phyloP scores from a whole-genome alignment of 305 asterid genomes.

The Fraxinus albicans region DNA sequence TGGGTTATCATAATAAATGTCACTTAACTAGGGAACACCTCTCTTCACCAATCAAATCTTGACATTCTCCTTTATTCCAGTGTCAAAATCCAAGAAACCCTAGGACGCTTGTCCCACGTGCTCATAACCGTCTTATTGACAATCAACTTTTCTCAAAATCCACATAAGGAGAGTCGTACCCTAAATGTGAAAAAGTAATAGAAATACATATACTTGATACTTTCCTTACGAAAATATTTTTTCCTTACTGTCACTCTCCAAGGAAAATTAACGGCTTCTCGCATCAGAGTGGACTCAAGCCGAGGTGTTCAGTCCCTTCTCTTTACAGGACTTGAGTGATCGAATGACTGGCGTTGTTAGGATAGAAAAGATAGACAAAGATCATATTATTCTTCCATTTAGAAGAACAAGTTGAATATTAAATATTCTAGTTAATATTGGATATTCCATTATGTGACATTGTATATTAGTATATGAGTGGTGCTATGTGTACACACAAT shows the following conservation, averaged over 20 bases:
- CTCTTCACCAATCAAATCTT: too few species aligned
- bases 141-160: background rate
- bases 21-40: too few species aligned
- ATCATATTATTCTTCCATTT: background rate
- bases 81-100: background rate
- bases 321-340: too few species aligned
- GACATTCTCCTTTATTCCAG: background rate
- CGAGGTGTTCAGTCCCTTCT: background rate
- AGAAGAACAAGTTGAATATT: background rate
- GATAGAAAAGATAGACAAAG: background rate
- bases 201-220: background rate
- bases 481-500: too few species aligned
- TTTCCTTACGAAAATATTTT: too few species aligned
- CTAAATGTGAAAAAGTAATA: too few species aligned
- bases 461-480: background rate
- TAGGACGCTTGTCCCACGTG: background rate
- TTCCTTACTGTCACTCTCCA: background rate
- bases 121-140: background rate
- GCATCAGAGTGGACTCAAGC: background rate
- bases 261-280: background rate
- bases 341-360: background rate
- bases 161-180: background rate
- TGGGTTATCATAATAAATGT: background rate
- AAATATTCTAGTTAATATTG: too few species aligned
- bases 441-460: background rate